phyloP scores from a whole-genome alignment of 179 eudicot genomes.

The Beta macrorhiza region DNA sequence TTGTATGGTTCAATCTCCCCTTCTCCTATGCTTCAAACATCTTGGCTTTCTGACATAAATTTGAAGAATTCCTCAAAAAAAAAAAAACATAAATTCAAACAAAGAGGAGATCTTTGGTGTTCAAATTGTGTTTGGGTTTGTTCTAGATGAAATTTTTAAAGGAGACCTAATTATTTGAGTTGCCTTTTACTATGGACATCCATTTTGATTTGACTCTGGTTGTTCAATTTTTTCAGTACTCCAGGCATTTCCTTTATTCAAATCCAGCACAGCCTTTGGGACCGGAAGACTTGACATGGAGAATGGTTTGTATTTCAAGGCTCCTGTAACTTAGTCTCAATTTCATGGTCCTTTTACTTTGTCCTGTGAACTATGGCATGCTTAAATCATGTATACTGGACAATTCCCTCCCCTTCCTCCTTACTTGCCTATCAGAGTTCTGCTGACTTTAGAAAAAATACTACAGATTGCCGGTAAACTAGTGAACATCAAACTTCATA shows the following conservation, averaged over 20 bases:
- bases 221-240: constrained; percentile 48
- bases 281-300: constrained; percentile 91
- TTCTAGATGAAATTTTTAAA: background rate
- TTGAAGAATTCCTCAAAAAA: background rate
- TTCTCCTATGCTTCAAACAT: background rate
- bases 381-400: background rate
- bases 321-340: background rate
- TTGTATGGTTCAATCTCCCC: background rate
- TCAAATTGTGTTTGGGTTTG: background rate
- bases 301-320: constrained; percentile 67
- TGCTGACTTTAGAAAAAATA: constrained; percentile 21
- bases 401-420: background rate
- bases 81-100: background rate
- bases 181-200: background rate
- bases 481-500: constrained; percentile 87
- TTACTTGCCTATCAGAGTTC: background rate
- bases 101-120: background rate
- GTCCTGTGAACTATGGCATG: background rate
- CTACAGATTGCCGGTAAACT: constrained; percentile 84
- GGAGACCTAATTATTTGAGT: background rate
- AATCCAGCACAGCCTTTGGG: constrained; percentile 96
- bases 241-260: constrained; percentile 86
- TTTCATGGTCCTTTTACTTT: background rate
- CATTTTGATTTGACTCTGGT: background rate
- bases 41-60: background rate